Conservation (phyloP, 345 rosid species). For the Camelina laxa region DNA sequence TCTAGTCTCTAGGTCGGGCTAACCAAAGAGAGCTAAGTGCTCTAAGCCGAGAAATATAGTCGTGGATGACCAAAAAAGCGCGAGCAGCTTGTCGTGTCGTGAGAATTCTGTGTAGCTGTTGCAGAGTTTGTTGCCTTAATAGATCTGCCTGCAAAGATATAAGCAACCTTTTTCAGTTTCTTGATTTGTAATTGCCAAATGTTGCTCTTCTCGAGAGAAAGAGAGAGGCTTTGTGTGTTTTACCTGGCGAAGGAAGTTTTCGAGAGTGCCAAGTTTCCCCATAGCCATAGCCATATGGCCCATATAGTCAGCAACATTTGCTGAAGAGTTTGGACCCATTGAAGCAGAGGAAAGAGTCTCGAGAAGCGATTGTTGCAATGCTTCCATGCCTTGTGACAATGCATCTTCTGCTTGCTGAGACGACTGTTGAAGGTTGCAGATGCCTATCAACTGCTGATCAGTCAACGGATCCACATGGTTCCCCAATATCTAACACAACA, state of each 20-base stretch:
- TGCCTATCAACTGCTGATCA: constrained; percentile 90
- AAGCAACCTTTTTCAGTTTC: constrained; percentile 12
- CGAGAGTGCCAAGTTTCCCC: constrained; percentile 83
- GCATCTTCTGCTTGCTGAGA: constrained; percentile 99
- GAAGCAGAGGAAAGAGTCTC: constrained; percentile 78
- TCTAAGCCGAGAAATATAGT: constrained; percentile 76
- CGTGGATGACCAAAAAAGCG: constrained; percentile 79
- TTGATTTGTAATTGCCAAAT: background rate
- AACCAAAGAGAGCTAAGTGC: constrained; percentile 96
- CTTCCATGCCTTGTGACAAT: constrained; percentile 97
- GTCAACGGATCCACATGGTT: constrained; percentile 89
- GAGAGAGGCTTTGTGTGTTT: background rate
- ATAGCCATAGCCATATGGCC: constrained; percentile 94
- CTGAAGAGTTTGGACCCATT: constrained; percentile 65
- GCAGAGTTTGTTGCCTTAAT: constrained; percentile 87
- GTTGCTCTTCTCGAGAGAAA: background rate
- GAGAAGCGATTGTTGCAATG: constrained; percentile 83
- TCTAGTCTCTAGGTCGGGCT: constrained; percentile 76
- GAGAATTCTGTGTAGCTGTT: constrained; percentile 83
- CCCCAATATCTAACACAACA: constrained; percentile 66
- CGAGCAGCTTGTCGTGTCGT: constrained; percentile 93
- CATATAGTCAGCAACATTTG: constrained; percentile 87
- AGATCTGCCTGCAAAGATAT: constrained; percentile 74
- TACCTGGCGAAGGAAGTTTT: constrained; percentile 94
- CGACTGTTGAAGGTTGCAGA: constrained; percentile 92